phyloP scores from a whole-genome alignment of 176 grass and related monocot genomes.

The Dendrocalamus sinicus region DNA sequence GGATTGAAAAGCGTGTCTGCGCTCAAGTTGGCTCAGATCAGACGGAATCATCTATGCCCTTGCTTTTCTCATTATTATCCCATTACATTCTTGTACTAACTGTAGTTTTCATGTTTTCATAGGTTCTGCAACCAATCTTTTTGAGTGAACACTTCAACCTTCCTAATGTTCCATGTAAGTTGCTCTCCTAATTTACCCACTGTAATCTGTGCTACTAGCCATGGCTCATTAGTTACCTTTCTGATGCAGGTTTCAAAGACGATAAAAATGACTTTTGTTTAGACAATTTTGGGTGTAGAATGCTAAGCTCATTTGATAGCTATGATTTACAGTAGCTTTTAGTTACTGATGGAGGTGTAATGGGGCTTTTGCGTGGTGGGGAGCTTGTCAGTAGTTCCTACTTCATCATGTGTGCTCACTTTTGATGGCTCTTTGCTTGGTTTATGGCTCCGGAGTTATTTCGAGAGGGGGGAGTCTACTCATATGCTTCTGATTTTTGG shows the following conservation, averaged over 20 bases:
- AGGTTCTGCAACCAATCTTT: not conserved
- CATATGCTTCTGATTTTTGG: no score
- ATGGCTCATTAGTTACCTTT: not conserved
- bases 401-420: no score
- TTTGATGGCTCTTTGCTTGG: no score
- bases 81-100: constrained; percentile 1
- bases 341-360: no score
- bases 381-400: no score
- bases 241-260: not conserved
- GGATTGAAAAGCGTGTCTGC: constrained; percentile 34
- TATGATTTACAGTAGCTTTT: no score
- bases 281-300: not conserved
- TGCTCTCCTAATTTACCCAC: constrained; percentile 1
- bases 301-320: not conserved
- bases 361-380: no score
- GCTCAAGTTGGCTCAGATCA: constrained; percentile 31
- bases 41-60: constrained; percentile 12
- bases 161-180: constrained; percentile 20
- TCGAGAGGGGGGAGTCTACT: no score
- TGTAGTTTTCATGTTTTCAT: not conserved
- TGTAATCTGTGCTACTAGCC: not conserved
- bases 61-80: constrained; percentile 4
- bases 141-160: not conserved
- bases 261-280: not conserved
- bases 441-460: no score